Percentiles rank a stretch among this genome's conserved stretches.
phyloP scores from a whole-genome alignment of 441 rosid species.

The Capsella rubella region DNA sequence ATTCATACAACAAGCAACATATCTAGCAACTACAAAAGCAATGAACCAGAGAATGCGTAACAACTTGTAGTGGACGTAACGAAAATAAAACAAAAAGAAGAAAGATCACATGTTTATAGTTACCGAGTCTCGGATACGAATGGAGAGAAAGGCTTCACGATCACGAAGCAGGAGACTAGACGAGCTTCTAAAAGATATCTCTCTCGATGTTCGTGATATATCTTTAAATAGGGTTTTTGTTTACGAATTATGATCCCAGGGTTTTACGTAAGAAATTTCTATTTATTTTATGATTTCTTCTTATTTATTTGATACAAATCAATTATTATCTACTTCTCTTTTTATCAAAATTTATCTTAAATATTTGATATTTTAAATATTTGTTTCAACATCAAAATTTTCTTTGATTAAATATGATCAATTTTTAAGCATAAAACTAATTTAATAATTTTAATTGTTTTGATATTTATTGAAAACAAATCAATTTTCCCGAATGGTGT shows the following conservation, averaged over 20 bases:
- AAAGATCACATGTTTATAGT: background rate
- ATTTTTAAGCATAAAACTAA: too few species aligned
- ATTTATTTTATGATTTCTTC: too few species aligned
- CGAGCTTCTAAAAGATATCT: background rate
- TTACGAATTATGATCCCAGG: too few species aligned
- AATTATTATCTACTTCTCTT: too few species aligned
- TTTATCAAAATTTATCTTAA: too few species aligned
- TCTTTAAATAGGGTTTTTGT: too few species aligned
- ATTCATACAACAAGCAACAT: slow-evolving; percentile 12
- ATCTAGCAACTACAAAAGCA: slow-evolving; percentile 50
- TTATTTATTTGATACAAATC: too few species aligned
- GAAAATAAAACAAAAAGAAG: background rate
- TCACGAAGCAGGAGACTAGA: background rate
- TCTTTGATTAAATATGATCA: too few species aligned
- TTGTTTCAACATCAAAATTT: too few species aligned
- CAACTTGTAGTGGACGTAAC: background rate
- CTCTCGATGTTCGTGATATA: background rate
- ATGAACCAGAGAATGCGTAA: background rate
- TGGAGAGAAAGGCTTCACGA: background rate
- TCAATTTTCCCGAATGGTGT: background rate
- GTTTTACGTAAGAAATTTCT: too few species aligned
- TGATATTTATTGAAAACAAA: background rate
- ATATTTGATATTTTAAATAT: too few species aligned
- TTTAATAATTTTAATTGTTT: too few species aligned
- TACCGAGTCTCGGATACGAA: slow-evolving; percentile 4